A percentile compares a stretch with the other conserved stretches of the same genome.
Evolutionary conservation across 208 protist species (phyloP).

Genomic region (Crithidia bombi): DNA sequence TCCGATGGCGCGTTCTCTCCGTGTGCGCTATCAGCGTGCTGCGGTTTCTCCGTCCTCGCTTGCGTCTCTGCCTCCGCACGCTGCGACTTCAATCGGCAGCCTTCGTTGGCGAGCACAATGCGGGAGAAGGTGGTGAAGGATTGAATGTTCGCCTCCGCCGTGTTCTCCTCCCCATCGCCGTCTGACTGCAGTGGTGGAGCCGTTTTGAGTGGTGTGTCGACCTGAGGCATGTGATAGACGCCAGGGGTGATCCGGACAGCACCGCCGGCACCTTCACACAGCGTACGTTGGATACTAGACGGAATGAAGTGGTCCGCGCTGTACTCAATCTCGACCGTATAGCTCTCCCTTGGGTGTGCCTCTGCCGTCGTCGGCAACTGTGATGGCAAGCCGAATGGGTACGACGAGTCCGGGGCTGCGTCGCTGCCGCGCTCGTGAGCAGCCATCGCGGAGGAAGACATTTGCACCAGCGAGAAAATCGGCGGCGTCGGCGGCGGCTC

Average conservation of each 20-base stretch:
- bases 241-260: constrained; percentile 15
- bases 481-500: constrained; percentile 5
- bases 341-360: not conserved
- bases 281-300: not conserved
- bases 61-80: not conserved
- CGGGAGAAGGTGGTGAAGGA: constrained; percentile 36
- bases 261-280: constrained; percentile 1
- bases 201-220: not conserved
- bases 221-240: not conserved
- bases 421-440: constrained; percentile 4
- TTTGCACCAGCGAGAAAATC: constrained; percentile 24
- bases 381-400: not conserved
- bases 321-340: constrained; percentile 36
- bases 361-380: not conserved
- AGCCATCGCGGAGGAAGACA: constrained; percentile 17
- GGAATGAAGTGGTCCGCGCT: constrained; percentile 21
- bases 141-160: constrained; percentile 17
- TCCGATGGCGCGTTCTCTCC: not conserved
- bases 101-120: constrained; percentile 27
- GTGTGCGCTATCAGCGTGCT: not conserved
- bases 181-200: constrained; percentile 1
- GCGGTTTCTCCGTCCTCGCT: not conserved
- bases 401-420: constrained; percentile 1
- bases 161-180: constrained; percentile 7
- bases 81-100: not conserved